Base-by-base conservation (phyloP, 1,284 basidiomycete species). In the Meira nashicola region DNA sequence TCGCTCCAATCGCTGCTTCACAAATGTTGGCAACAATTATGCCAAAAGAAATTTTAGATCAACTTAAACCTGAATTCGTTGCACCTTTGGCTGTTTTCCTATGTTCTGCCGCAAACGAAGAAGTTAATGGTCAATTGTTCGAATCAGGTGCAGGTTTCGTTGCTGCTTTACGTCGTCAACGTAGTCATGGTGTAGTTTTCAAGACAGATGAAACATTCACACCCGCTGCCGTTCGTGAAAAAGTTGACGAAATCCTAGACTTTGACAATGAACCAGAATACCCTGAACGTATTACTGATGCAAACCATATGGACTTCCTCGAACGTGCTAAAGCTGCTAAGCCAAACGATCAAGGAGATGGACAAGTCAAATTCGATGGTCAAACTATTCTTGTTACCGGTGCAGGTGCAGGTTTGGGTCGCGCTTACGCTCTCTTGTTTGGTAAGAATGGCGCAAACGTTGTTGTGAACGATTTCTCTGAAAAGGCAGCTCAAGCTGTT, bases 351-450 rank as follows among this genome's bases (percentile, higher is more conserved):
- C 90, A 93, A 78, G 83, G 85, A 9, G 74, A 74, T 12, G 83
- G 84, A 1, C 82, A 84, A 54, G 86, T 96, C 59, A 85, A 86
- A 28, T 97, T 89, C 79, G 88, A 90, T 67, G 89, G 86, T 49
- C 87, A 96, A 82, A 96, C 92, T 2, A 90, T 90, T 60, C 87
- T 98, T 68, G 84, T 98, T 72, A 98, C 95, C 1, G 95, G 95
- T 64, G 72, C 71, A 11, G 70, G 69, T 61, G 72, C 69, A 44
- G 73, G 70, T 69, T 86, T 99, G 38, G 95, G 95, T 25, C 87
- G 92, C 49, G 86, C 87, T 4, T 96, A 98, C 78, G 90, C 95
- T 0, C 82, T 88, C 59, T 89, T 95, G 87, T 98, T 89, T 74
- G 90, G 84, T 44, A 86, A 85, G 63, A 84, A 93, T 4, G 95